Evolutionary conservation across 345 rosid species (phyloP), one percentile per base, ranked within the genome.

Genomic region (Bruguiera gymnorhiza): DNA sequence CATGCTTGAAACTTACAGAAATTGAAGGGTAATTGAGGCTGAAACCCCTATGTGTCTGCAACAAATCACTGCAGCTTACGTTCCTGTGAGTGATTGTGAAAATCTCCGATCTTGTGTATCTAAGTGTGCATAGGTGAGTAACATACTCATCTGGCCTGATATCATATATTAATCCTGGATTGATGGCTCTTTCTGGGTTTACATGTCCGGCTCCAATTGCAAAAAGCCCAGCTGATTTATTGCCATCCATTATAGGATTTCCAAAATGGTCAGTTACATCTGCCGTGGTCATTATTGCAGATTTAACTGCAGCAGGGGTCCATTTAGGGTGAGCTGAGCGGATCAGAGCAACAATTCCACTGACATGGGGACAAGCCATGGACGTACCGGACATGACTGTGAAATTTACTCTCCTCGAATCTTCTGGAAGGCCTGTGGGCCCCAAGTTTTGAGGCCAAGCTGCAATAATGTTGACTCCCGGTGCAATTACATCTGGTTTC

Each of bases 391-490:
- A 91, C 96, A 89, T 89, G 6, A 94, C 89, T 0, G 95, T 86
- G 85, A 94, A 94, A 75, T 94, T 89, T 69, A 82, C 93, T 74
- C 96, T 91, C 78, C 98, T 86, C 21, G 87, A 30, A 75, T 91
- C 98, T 65, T 87, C 92, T 16, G 89, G 89, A 73, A 91, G 93
- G 23, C 88, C 83, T 0, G 86, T 81, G 11, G 98, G 97, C 37
- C 95, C 97, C 20, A 94, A 74, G 76, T 91, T 94, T 67, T 87
- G 97, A 27, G 98, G 97, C 98, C 98, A 94, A 55, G 98, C 98
- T n/a, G 97, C 97, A 39, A 94, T 89, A 27, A 94, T 89, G 67
- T 94, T 94, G 54, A 94, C 97, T 24, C 98, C 98, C 0, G 97
- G 98, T 48, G 96, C 98, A 39, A 94, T 86, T 56, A 89, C 72